Percentiles rank a stretch among this genome's conserved stretches.
phyloP scores from a whole-genome alignment of 352 stramenopile genomes.

The Globisporangium cederbergense region DNA sequence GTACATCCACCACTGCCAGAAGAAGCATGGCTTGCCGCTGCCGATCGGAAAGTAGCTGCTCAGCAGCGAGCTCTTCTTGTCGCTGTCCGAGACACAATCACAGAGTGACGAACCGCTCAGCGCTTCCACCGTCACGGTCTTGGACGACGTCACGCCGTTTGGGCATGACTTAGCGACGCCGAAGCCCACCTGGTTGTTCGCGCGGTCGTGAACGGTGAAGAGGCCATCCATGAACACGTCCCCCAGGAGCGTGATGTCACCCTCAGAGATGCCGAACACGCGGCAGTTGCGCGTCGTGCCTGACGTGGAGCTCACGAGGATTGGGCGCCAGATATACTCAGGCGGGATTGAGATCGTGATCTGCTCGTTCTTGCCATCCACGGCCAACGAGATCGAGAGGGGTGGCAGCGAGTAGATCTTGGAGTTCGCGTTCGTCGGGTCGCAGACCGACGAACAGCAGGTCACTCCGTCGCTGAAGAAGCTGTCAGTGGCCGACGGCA shows the following conservation, averaged over 20 bases:
- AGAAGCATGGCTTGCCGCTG: constrained; percentile 72
- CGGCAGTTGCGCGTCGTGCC: constrained; percentile 44
- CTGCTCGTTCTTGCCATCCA: constrained; percentile 45
- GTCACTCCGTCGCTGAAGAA: constrained; percentile 72
- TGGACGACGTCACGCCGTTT: constrained; percentile 62
- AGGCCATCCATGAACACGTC: constrained; percentile 87
- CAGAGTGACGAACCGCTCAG: constrained; percentile 45
- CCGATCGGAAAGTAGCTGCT: constrained; percentile 53
- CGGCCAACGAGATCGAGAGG: constrained; percentile 58
- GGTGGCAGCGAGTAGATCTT: constrained; percentile 60
- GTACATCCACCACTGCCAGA: constrained; percentile 89
- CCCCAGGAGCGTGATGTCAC: constrained; percentile 66
- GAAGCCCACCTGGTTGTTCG: constrained; percentile 45
- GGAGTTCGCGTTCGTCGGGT: constrained; percentile 58
- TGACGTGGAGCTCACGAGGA: constrained; percentile 43
- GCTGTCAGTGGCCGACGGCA: constrained; percentile 33
- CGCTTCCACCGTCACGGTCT: constrained; percentile 57
- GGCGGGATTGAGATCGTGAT: constrained; percentile 74
- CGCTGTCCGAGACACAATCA: constrained; percentile 55
- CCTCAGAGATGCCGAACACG: constrained; percentile 81
- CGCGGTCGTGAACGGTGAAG: constrained; percentile 80
- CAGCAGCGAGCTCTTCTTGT: constrained; percentile 60
- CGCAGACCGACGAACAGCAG: constrained; percentile 67
- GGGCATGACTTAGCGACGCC: constrained; percentile 69
- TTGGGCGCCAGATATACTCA: constrained; percentile 82